Evolutionary conservation across 192 early-diverging fungal species (phyloP).

Genomic region (Paraglomus occultum): DNA sequence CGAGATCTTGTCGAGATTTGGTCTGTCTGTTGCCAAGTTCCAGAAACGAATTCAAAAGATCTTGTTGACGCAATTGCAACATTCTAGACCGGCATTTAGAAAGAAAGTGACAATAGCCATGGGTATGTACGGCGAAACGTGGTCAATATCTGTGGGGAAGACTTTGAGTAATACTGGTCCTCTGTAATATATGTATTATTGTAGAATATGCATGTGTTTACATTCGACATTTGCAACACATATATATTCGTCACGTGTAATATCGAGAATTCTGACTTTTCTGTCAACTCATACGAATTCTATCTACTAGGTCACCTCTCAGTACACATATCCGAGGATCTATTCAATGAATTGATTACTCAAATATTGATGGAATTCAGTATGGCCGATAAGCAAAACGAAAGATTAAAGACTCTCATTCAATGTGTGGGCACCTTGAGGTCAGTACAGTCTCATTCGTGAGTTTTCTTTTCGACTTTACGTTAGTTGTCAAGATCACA

Average conservation of each 20-base stretch:
- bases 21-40: constrained; percentile 51
- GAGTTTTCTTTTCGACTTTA: no score
- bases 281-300: neutral
- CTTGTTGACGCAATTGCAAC: constrained; percentile 65
- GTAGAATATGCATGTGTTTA: no score
- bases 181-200: no score
- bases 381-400: constrained; percentile 49
- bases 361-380: constrained; percentile 54
- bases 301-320: constrained; percentile 53
- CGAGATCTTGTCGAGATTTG: constrained; percentile 72
- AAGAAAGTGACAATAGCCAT: constrained; percentile 75
- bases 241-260: no score
- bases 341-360: constrained; percentile 66
- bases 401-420: constrained; percentile 72
- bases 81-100: constrained; percentile 70
- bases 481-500: no score
- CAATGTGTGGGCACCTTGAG: constrained; percentile 71
- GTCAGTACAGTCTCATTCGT: constrained; percentile 32
- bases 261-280: neutral
- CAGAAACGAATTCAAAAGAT: constrained; percentile 61
- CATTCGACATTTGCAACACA: no score
- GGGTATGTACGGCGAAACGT: constrained; percentile 27
- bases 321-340: constrained; percentile 59
- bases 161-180: no score
- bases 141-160: no score